Conservation (phyloP, 176 grass and related monocot genomes). For the Aechmea fasciata region DNA sequence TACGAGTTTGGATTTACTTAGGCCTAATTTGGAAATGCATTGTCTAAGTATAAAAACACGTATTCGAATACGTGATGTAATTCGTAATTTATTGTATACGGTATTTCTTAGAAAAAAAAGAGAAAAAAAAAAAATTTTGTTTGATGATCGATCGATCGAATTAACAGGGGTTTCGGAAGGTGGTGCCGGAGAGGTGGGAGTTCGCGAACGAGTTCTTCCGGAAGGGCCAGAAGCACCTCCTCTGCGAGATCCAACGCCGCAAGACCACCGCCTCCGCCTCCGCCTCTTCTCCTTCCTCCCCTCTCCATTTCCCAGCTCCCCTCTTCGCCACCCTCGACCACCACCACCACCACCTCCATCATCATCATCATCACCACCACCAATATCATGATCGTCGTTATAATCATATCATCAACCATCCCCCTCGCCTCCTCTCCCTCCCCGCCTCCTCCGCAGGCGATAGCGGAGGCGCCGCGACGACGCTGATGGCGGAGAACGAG, state of each 20-base stretch:
- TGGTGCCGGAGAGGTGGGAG: constrained; percentile 82
- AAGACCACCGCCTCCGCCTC: neutral
- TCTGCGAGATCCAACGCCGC: constrained; percentile 31
- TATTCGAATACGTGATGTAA: no score
- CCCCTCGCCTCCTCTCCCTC: neutral
- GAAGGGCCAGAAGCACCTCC: constrained; percentile 67
- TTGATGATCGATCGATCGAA: neutral
- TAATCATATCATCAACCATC: neutral
- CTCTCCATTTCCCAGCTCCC: neutral
- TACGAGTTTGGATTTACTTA: constrained; percentile 13
- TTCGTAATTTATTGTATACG: no score
- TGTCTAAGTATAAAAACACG: no score
- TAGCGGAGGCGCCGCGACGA: neutral
- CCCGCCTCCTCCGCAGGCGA: neutral
- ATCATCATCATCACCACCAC: neutral
- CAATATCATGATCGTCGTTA: neutral
- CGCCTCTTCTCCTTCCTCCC: neutral
- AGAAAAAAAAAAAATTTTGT: neutral
- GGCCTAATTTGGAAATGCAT: neutral
- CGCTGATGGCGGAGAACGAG: constrained; percentile 20
- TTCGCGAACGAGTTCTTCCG: constrained; percentile 88
- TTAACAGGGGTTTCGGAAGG: constrained; percentile 85
- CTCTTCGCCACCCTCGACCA: neutral
- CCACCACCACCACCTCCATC: neutral
- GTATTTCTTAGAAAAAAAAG: neutral